Conservation (phyloP, 2,329 filamentous ascomycete genomes). For the Fusarium pseudocircinatum region DNA sequence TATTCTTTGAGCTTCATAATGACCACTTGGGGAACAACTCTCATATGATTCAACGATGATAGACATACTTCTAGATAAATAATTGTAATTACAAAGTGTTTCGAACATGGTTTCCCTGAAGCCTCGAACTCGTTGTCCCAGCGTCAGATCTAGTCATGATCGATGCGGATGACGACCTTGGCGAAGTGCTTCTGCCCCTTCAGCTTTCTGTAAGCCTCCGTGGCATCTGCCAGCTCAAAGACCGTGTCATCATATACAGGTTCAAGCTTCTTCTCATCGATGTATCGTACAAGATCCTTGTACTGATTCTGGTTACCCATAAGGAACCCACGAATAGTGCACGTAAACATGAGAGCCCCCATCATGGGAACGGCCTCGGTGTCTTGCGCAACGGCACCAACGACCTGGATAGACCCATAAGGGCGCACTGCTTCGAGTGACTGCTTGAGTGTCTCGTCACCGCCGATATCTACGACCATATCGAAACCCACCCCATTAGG, state of each 20-base stretch:
- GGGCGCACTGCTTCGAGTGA: slow-evolving; percentile 59
- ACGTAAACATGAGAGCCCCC: slow-evolving; percentile 37
- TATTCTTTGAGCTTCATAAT: no score
- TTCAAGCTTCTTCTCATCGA: slow-evolving; percentile 46
- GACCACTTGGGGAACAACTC: not conserved
- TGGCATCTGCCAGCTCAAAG: slow-evolving; percentile 45
- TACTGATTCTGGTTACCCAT: slow-evolving; percentile 43
- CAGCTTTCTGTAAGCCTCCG: slow-evolving; percentile 47
- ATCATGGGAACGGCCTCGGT: slow-evolving; percentile 39
- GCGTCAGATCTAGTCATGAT: not conserved
- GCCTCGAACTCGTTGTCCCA: not conserved
- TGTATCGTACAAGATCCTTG: slow-evolving; percentile 43
- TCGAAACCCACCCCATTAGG: slow-evolving; percentile 64
- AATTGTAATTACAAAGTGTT: not conserved
- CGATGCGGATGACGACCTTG: slow-evolving; percentile 48
- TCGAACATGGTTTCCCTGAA: fast-evolving
- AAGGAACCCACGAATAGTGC: slow-evolving; percentile 45
- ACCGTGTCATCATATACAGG: slow-evolving; percentile 45
- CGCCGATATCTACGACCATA: slow-evolving; percentile 73
- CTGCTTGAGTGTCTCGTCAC: slow-evolving; percentile 67
- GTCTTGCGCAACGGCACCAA: slow-evolving; percentile 45
- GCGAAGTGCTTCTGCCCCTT: slow-evolving; percentile 50
- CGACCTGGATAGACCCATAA: slow-evolving; percentile 47
- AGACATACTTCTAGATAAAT: not conserved
- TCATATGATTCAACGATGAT: not conserved